Conservation (phyloP, 345 rosid genomes). For the Ceriops tagal region DNA sequence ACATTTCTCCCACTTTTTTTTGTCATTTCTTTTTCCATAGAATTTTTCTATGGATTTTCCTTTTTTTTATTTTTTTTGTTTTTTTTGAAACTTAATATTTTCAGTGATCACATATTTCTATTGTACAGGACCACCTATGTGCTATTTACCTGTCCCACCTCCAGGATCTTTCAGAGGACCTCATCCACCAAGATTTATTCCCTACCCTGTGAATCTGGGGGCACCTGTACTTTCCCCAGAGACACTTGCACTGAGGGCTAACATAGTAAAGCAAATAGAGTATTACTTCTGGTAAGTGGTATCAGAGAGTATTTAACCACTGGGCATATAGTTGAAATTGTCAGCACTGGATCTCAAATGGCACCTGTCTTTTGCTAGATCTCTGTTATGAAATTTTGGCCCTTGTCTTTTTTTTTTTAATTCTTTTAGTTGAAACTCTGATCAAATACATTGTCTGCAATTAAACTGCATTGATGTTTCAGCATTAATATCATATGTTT, state of each 20-base stretch:
- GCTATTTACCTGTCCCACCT: conserved; percentile 58
- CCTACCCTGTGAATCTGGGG: conserved; percentile 58
- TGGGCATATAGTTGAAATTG: background rate
- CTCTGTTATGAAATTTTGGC: background rate
- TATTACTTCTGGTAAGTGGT: conserved; percentile 84
- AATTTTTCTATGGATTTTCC: background rate
- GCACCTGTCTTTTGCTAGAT: background rate
- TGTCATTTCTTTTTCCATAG: background rate
- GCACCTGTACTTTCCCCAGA: conserved; percentile 46
- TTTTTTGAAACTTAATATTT: background rate
- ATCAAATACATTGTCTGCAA: background rate
- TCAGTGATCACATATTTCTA: conserved; percentile 17
- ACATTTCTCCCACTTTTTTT: background rate
- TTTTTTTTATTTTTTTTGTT: background rate
- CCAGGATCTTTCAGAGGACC: conserved; percentile 78
- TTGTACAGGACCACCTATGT: conserved; percentile 59
- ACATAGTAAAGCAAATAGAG: conserved; percentile 70
- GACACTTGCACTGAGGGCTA: conserved; percentile 42
- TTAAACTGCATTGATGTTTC: background rate
- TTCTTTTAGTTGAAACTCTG: background rate
- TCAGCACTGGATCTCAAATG: background rate
- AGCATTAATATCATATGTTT: background rate
- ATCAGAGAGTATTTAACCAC: background rate
- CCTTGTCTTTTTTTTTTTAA: too few species aligned
- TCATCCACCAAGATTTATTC: conserved; percentile 52